Percentiles rank a stretch among this genome's conserved stretches.
Conservation (phyloP, 148 eudicot genomes). For the Cornus suecica region DNA sequence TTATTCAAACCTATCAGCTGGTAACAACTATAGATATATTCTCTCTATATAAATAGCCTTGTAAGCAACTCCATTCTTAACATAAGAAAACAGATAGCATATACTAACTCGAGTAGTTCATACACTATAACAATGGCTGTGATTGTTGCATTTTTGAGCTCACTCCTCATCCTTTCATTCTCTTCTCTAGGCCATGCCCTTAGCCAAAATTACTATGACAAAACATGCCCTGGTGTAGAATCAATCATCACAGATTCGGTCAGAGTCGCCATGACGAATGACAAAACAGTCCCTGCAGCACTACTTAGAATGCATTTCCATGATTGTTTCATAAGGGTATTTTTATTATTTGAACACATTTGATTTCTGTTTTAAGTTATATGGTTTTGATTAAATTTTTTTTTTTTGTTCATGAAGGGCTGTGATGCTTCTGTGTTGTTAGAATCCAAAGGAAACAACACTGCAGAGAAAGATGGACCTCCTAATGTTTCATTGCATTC, state of each 20-base stretch:
- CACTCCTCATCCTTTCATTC: conserved; percentile 29
- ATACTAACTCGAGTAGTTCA: not conserved
- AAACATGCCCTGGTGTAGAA: conserved; percentile 68
- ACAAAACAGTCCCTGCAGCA: conserved; percentile 73
- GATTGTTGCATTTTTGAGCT: conserved; percentile 26
- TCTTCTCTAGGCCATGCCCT: conserved; percentile 37
- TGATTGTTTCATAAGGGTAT: conserved; percentile 87
- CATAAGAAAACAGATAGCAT: not conserved
- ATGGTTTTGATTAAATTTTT: not conserved
- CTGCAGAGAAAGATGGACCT: conserved; percentile 67
- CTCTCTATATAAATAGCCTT: conserved; percentile 31
- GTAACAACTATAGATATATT: not conserved
- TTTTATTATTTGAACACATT: not conserved
- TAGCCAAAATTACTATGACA: conserved; percentile 59
- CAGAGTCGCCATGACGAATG: conserved; percentile 35
- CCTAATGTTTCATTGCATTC: conserved; percentile 79
- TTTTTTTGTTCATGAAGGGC: conserved; percentile 42
- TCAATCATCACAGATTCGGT: conserved; percentile 36
- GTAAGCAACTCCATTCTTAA: conserved; percentile 1
- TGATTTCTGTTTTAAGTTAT: not conserved
- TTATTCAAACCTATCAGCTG: not conserved
- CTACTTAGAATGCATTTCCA: conserved; percentile 90
- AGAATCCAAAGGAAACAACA: conserved; percentile 48
- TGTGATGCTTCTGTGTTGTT: conserved; percentile 90
- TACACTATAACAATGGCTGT: conserved; percentile 45